These are phyloP conservation scores for Spatholobus suberectus DNA, from an alignment of 306 rosid genomes.

Conservation along the genomic window DNA sequence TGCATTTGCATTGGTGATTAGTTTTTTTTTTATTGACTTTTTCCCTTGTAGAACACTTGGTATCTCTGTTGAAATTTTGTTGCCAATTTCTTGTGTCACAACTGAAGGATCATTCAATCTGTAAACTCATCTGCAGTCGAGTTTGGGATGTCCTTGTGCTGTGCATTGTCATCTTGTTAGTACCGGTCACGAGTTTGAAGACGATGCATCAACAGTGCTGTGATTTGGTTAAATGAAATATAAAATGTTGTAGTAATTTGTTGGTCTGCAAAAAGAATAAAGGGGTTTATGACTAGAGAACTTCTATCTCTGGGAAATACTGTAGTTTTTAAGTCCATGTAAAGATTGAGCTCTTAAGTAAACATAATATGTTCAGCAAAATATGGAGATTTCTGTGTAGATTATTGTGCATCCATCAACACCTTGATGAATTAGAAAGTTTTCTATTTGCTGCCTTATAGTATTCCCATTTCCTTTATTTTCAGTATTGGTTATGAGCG, in stretches of 20 bases:
- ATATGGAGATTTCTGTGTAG: neutral
- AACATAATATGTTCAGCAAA: neutral
- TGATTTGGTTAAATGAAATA: neutral
- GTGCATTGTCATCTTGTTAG: slow-evolving; percentile 24
- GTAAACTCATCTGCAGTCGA: neutral
- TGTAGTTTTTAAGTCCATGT: neutral
- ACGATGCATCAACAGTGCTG: neutral
- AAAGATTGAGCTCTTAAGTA: neutral
- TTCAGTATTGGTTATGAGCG: neutral
- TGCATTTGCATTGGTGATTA: neutral
- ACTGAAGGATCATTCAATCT: neutral
- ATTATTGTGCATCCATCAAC: slow-evolving; percentile 6
- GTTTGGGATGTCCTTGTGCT: neutral
- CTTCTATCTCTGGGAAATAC: neutral
- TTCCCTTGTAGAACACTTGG: neutral
- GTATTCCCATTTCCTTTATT: neutral
- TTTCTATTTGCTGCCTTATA: neutral
- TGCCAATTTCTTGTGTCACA: slow-evolving; percentile 16
- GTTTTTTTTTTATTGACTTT: neutral
- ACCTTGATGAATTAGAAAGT: neutral
- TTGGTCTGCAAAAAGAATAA: neutral
- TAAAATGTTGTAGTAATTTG: neutral
- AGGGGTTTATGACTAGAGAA: neutral
- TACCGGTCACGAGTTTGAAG: neutral
- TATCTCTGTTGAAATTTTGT: neutral